A percentile compares a stretch with the other conserved stretches of the same genome.
Conservation (phyloP, 305 asterid species). For the Fraxinus nigra region DNA sequence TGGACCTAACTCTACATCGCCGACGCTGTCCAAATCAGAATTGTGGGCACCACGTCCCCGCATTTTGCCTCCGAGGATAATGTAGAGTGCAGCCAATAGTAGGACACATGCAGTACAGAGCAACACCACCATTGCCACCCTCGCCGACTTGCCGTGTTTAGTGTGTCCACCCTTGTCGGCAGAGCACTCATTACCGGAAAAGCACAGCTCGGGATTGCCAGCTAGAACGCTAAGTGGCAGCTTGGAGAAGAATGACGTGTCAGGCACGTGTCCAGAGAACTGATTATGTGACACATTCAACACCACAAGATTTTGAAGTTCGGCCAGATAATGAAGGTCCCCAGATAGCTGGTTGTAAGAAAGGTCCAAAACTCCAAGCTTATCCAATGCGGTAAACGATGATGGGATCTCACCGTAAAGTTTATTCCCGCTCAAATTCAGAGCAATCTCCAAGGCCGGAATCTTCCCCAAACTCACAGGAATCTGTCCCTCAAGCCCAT, state of each 20-base stretch:
- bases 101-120: conserved; percentile 62
- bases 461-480: conserved; percentile 73
- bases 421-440: conserved; percentile 77
- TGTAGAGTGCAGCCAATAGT: conserved; percentile 61
- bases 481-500: conserved; percentile 56
- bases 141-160: conserved; percentile 51
- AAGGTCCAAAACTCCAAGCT: conserved; percentile 71
- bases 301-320: conserved; percentile 72
- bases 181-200: conserved; percentile 54
- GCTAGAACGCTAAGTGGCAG: conserved; percentile 64
- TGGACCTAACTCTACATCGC: conserved; percentile 54
- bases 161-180: conserved; percentile 29
- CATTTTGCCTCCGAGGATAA: conserved; percentile 47
- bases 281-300: conserved; percentile 74
- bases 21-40: conserved; percentile 33
- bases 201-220: conserved; percentile 62
- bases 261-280: conserved; percentile 80
- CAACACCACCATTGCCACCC: conserved; percentile 75
- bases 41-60: conserved; percentile 26
- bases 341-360: conserved; percentile 84
- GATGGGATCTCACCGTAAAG: conserved; percentile 68
- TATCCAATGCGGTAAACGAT: conserved; percentile 62
- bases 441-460: conserved; percentile 70
- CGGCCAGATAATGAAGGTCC: conserved; percentile 58
- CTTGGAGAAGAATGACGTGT: conserved; percentile 67